phyloP scores from a whole-genome alignment of 2,329 filamentous ascomycete genomes.

The Harringtonia lauricola region DNA sequence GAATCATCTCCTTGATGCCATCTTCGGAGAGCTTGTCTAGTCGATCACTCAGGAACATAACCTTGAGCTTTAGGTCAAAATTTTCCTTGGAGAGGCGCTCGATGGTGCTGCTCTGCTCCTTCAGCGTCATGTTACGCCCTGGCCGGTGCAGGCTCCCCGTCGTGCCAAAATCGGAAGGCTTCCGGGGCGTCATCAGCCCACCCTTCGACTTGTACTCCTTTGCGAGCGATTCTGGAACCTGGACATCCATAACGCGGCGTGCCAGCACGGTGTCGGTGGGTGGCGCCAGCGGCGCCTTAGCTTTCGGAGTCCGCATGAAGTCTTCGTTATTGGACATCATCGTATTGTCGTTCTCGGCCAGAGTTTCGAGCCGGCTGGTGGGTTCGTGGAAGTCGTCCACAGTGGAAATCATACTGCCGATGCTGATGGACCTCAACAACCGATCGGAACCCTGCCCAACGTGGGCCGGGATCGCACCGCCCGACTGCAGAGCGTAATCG shows the following conservation, averaged over 20 bases:
- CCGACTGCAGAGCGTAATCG: conserved; percentile 75
- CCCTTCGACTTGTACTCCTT: conserved; percentile 75
- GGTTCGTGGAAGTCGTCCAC: conserved; percentile 43
- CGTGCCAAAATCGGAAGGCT: conserved; percentile 39
- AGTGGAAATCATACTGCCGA: conserved; percentile 82
- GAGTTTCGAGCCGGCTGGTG: conserved; percentile 39
- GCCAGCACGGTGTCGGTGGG: conserved; percentile 84
- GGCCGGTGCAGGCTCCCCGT: neutral
- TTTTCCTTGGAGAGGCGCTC: conserved; percentile 96
- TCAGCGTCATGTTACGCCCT: conserved; percentile 66
- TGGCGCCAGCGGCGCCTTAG: conserved; percentile 37
- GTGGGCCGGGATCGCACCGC: conserved; percentile 55
- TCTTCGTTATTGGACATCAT: conserved; percentile 23
- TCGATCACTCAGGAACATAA: conserved; percentile 91
- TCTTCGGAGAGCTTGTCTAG: conserved; percentile 90
- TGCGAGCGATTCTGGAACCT: conserved; percentile 80
- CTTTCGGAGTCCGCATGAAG: conserved; percentile 59
- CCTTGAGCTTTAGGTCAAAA: conserved; percentile 93
- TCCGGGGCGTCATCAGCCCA: conserved; percentile 48
- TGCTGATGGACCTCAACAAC: conserved; percentile 67
- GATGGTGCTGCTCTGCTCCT: conserved; percentile 96
- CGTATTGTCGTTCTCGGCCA: conserved; percentile 35
- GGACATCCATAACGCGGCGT: conserved; percentile 79
- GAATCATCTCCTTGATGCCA: conserved; percentile 95
- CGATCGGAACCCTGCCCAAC: conserved; percentile 37